These are phyloP conservation scores for Phytophthora idaei DNA, from an alignment of 352 stramenopile genomes.

Conservation along the genomic window DNA sequence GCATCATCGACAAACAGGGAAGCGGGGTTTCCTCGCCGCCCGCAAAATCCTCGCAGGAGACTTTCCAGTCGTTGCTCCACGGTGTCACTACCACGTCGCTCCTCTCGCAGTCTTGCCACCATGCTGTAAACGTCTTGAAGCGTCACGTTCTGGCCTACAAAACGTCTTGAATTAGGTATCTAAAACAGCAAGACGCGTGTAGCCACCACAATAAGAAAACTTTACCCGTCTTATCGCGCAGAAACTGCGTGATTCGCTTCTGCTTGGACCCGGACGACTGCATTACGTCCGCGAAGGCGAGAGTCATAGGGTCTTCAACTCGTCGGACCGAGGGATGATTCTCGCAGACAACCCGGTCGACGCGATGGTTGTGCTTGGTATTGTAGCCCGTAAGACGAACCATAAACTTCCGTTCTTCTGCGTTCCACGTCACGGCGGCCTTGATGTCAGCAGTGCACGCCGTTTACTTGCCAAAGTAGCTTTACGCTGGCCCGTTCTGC, in stretches of 20 bases:
- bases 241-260: background rate
- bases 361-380: constrained; percentile 4
- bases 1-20: background rate
- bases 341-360: background rate
- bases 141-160: no score
- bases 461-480: constrained; percentile 11
- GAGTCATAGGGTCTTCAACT: background rate
- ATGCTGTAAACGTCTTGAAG: background rate
- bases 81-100: background rate
- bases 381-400: constrained; percentile 1
- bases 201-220: background rate
- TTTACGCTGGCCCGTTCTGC: constrained; percentile 6
- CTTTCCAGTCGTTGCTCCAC: background rate
- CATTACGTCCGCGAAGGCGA: background rate
- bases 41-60: background rate
- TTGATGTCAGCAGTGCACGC: constrained; percentile 6
- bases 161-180: no score
- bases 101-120: background rate
- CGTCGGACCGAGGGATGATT: constrained; percentile 3
- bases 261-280: background rate
- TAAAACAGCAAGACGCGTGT: background rate
- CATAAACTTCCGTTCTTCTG: background rate
- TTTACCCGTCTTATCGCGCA: background rate
- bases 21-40: background rate
- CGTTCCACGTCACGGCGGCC: constrained; percentile 2